Conservation (phyloP, 108 stramenopile genomes). For the Pseudonitzschia multiseries region DNA sequence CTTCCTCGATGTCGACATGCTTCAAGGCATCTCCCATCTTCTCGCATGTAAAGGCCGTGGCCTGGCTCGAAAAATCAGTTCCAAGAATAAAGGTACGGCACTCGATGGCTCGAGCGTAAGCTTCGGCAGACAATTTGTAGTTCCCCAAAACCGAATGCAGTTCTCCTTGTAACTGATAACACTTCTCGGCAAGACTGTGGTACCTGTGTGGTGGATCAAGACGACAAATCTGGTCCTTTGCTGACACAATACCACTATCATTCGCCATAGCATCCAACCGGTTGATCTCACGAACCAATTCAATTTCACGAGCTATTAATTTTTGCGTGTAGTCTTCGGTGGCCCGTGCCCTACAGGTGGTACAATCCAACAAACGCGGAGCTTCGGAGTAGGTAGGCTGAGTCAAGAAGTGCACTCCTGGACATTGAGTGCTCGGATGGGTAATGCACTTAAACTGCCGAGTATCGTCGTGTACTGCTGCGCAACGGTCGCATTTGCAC, state of each 20-base stretch:
- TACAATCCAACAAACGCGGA: conserved; percentile 26
- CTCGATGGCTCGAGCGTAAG: conserved; percentile 29
- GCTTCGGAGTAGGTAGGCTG: conserved; percentile 19
- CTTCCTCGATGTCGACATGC: conserved; percentile 34
- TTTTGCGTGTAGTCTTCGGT: conserved; percentile 18
- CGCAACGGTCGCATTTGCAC: conserved; percentile 31
- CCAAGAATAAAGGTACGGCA: conserved; percentile 36
- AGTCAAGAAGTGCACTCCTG: conserved; percentile 28
- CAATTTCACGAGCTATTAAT: conserved; percentile 19
- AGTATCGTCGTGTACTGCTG: conserved; percentile 34
- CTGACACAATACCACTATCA: not conserved
- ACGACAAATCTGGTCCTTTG: conserved; percentile 16
- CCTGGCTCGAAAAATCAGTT: conserved; percentile 19
- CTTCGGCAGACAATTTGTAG: conserved; percentile 32
- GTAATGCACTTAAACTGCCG: conserved; percentile 28
- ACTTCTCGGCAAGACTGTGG: conserved; percentile 34
- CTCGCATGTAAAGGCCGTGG: conserved; percentile 37
- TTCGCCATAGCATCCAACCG: conserved; percentile 11
- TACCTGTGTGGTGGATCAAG: conserved; percentile 33
- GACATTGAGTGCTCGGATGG: conserved; percentile 5
- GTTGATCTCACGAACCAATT: conserved; percentile 22
- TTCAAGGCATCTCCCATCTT: conserved; percentile 31
- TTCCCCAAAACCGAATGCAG: conserved; percentile 25
- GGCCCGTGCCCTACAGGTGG: conserved; percentile 15
- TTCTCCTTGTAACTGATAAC: conserved; percentile 30